A percentile compares a stretch with the other conserved stretches of the same genome.
Evolutionary conservation across 169 alveolate species (phyloP).

Genomic region (Perkinsus chesapeaki): DNA sequence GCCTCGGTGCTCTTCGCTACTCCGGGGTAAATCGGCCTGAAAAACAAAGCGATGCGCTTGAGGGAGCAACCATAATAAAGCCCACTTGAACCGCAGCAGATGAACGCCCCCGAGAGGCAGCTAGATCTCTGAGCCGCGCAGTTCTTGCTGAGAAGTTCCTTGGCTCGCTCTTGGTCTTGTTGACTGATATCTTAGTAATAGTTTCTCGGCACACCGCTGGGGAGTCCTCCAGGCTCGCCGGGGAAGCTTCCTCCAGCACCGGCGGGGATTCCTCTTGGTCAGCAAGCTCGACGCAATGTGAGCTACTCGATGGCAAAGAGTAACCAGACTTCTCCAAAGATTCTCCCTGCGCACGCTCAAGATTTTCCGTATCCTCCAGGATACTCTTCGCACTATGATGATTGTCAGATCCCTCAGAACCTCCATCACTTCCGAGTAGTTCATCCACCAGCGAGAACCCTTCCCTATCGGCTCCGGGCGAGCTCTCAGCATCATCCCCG

Average conservation of each 20-base stretch:
- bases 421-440: background rate
- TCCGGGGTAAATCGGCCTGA: background rate
- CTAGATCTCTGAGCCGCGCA: background rate
- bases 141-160: background rate
- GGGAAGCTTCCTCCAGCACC: background rate
- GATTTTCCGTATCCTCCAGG: background rate
- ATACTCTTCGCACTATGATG: background rate
- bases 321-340: background rate
- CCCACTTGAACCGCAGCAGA: too few species aligned
- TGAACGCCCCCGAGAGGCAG: background rate
- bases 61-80: too few species aligned
- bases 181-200: background rate
- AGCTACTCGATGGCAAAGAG: background rate
- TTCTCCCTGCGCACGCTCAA: background rate
- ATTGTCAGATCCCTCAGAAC: background rate
- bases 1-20: background rate
- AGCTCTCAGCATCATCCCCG: background rate
- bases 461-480: background rate
- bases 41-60: too few species aligned
- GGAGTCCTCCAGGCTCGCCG: background rate
- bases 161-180: background rate
- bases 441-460: background rate
- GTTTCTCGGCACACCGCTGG: background rate
- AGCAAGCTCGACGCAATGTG: background rate
- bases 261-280: background rate